Evolutionary conservation across 208 protist genomes (phyloP).

Genomic region (Wallacemonas sp.): DNA sequence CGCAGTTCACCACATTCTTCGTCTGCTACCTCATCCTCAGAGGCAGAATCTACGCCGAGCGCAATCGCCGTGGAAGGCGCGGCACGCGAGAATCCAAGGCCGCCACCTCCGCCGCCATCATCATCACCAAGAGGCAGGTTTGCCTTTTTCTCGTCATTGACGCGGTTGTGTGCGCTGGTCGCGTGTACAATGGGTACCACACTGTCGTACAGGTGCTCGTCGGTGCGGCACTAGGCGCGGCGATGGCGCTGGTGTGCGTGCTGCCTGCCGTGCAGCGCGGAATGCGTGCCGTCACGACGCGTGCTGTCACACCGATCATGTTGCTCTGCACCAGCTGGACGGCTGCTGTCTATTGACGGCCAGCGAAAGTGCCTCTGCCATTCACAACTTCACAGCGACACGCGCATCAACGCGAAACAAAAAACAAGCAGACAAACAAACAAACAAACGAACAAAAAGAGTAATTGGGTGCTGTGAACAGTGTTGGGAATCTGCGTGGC

Average conservation of each 20-base stretch:
- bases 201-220: conserved; percentile 54
- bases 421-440: no score
- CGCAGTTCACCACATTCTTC: conserved; percentile 81
- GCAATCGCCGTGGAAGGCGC: not conserved
- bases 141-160: conserved; percentile 23
- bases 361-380: not conserved
- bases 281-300: conserved; percentile 19
- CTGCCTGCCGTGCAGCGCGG: conserved; percentile 18
- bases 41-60: not conserved
- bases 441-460: not conserved
- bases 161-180: conserved; percentile 46
- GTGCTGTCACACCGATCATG: conserved; percentile 43
- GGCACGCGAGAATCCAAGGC: not conserved
- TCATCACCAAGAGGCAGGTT: conserved; percentile 4
- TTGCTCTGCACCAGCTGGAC: conserved; percentile 63
- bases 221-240: conserved; percentile 39
- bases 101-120: not conserved
- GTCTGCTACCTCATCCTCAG: conserved; percentile 39
- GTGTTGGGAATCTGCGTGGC: no score
- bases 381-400: no score
- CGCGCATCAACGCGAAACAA: no score
- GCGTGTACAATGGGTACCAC: conserved; percentile 81
- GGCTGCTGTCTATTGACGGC: not conserved
- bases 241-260: conserved; percentile 37
- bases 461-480: conserved; percentile 2